These are phyloP conservation scores for Hysterangium stoloniferum DNA, from an alignment of 768 basidiomycete genomes.

Conservation along the genomic window DNA sequence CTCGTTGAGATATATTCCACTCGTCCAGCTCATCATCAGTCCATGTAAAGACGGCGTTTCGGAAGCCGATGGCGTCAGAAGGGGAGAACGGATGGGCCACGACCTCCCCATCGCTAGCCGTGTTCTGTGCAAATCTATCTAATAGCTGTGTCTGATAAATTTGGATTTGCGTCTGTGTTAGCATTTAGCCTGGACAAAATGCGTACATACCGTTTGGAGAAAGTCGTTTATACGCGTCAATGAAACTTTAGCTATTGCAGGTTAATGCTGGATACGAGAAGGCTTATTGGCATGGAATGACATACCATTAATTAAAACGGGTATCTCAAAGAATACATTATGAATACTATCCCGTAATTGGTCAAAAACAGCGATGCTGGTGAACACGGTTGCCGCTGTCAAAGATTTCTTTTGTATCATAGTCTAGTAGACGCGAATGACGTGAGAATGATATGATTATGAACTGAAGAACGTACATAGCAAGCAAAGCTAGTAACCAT, in stretches of 20 bases:
- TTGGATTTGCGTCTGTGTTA: background rate
- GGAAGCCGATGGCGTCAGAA: slow-evolving; percentile 30
- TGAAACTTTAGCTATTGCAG: slow-evolving; percentile 48
- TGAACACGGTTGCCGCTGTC: slow-evolving; percentile 31
- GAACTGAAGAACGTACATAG: slow-evolving; percentile 36
- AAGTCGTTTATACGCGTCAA: slow-evolving; percentile 47
- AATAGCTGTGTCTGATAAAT: slow-evolving; percentile 25
- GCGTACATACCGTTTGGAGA: slow-evolving; percentile 22
- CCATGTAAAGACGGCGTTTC: slow-evolving; percentile 52
- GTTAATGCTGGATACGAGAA: slow-evolving; percentile 19
- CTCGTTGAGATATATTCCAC: slow-evolving; percentile 23
- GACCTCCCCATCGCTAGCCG: slow-evolving; percentile 8
- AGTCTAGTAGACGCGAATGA: too few species aligned
- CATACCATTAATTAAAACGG: slow-evolving; percentile 19
- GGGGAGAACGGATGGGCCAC: slow-evolving; percentile 5
- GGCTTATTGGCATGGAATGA: background rate
- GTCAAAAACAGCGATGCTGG: slow-evolving; percentile 22
- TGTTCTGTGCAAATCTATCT: slow-evolving; percentile 18
- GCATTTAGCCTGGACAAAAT: background rate
- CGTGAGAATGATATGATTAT: background rate
- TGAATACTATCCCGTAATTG: background rate
- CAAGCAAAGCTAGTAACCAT: slow-evolving; percentile 59
- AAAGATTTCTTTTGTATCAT: too few species aligned
- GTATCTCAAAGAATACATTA: slow-evolving; percentile 28
- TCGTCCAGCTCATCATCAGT: slow-evolving; percentile 23